phyloP scores from a whole-genome alignment of 345 rosid species.

The Crucihimalaya himalaica region DNA sequence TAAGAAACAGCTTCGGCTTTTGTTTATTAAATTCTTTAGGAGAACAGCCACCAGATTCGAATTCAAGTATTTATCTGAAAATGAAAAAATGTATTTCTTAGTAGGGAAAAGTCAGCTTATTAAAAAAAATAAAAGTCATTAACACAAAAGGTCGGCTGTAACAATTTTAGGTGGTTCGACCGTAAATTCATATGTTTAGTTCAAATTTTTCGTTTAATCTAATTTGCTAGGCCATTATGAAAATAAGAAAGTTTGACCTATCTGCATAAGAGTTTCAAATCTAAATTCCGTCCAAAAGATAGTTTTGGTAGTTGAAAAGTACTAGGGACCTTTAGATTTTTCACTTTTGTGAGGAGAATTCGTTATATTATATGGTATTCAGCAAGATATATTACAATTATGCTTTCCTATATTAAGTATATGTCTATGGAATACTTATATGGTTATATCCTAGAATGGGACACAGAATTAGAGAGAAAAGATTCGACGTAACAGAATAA shows the following conservation, averaged over 20 bases:
- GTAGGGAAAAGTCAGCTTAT: not conserved
- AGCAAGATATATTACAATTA: not conserved
- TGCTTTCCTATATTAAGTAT: too few species aligned
- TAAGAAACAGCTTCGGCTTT: constrained; percentile 34
- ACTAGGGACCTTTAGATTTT: not conserved
- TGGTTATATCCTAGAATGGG: too few species aligned
- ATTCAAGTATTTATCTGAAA: not conserved
- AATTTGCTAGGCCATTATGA: not conserved
- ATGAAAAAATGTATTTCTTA: not conserved
- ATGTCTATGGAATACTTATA: too few species aligned
- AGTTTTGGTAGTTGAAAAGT: not conserved
- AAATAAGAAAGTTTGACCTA: not conserved
- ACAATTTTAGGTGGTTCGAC: not conserved
- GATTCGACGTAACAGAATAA: too few species aligned
- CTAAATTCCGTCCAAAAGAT: not conserved
- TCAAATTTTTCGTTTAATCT: not conserved
- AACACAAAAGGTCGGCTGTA: not conserved
- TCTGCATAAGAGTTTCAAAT: not conserved
- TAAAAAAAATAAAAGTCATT: not conserved
- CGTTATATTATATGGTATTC: not conserved
- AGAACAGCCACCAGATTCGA: constrained; percentile 3
- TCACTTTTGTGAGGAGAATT: not conserved
- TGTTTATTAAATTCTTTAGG: constrained; percentile 18
- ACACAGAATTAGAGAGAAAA: too few species aligned
- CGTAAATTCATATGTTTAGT: not conserved